Base-by-base conservation (phyloP, 1,284 basidiomycete genomes). In the Sanguinoderma infundibulare region DNA sequence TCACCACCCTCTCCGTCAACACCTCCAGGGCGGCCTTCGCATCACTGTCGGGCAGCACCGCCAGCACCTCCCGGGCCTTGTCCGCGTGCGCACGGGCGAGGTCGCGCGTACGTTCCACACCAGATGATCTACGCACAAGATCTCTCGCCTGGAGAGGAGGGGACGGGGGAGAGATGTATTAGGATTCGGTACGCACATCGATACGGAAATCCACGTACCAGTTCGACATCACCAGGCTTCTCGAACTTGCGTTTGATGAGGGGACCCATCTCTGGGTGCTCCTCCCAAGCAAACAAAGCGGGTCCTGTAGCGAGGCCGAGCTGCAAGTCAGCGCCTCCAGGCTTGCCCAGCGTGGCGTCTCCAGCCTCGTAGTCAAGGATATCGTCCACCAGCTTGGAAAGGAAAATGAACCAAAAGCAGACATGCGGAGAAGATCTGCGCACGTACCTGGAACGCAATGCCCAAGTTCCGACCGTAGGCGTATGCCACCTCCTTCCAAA, bases 401-500 rank as follows among this genome's bases (percentile, higher is more conserved):
- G 46, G 24, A 49, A 20, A 30, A 39, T 54, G 7, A 56, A 44
- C 12, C 53, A 5, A 35, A 20, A 36, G 46, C 32, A 6, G 6
- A 15, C 0, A 5, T n/a, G 26, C 34, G 22, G 34, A 22, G 15
- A 15, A 12, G 8, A 32, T 6, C 15, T 20, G n/a, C 5, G 8
- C 10, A 79, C 87, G 67, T 67, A 95, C 95, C 86, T 98, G 96
- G 79, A 96, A 96, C 5, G 95, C 95, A 60, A 98, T 94, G 7
- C 98, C 97, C 14, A 96, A 75, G 72, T 96, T 95, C 39, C 93
- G 81, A 0, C 95, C 95, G 73, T 94, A 96, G 22, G 89, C 92
- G 77, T 98, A 99, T 17, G 97, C 97, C 20, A 93, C 87, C 73
- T 98, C 96, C 74, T 96, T 96, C 82, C 95, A 91, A 22, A 91